Evolutionary conservation across 116 monocot species (phyloP), one percentile per base, ranked within the genome.

Genomic region (Zostera marina): DNA sequence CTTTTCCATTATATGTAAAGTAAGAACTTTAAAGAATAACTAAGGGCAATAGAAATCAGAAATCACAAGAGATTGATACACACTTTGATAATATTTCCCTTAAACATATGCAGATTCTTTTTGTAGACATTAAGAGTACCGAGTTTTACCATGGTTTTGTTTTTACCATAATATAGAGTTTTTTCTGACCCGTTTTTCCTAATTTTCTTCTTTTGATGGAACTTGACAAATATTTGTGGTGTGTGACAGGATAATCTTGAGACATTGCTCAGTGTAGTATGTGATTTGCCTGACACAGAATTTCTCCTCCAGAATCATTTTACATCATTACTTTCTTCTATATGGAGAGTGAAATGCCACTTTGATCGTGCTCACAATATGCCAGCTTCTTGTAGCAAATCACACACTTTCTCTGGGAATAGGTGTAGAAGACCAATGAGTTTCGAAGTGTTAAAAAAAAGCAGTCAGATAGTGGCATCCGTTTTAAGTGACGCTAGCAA

Each of bases 231-330:
- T 9, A 4, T 38, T 43, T 26, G n/a, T 16, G 4, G 52, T 23
- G 3, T 69, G 12, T 42, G 42, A 1, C 76, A 96, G 96, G 96
- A 96, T 73, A 82, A 96, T 70, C 72, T 80, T 26, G 72, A 63
- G n/a, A 53, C 59, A 44, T 69, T 96, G 70, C 75, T 96, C 17
- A 78, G 72, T 59, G 63, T 84, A 58, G 76, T 76, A 10, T 80
- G 79, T 60, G 74, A 82, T 22, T 72, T 76, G 42, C 78, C 96
- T 25, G 73, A 89, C 59, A 76, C 67, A 60, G 96, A 96, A 54
- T 63, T 85, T 54, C 85, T 85, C 15, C 85, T 96, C 63, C 96
- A 89, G 60, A 88, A 85, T 70, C 96, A 96, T 76, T 96, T 89
- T 56, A 56, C 80, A 40, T 81, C 88, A 10, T 58, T 96, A 43